Percentiles rank a stretch among this genome's conserved stretches.
These are phyloP conservation scores for Amaranthus tricolor DNA, from an alignment of 179 eudicot species.

Conservation along the genomic window DNA sequence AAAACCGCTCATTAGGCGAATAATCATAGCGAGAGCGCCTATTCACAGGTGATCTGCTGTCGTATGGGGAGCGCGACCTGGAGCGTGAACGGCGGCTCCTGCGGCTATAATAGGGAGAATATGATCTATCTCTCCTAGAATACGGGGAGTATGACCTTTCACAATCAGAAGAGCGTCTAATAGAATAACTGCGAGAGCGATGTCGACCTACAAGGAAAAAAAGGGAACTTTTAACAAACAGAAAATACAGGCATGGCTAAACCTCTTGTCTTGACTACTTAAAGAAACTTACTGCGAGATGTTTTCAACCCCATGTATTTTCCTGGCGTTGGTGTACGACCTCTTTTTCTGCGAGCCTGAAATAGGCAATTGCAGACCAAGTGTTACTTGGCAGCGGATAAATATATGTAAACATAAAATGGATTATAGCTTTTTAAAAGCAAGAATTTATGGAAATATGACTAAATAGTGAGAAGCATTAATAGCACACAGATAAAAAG, in stretches of 20 bases:
- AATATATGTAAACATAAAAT: background rate
- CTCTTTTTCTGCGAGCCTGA: constrained; percentile 86
- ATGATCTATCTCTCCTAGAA: constrained; percentile 31
- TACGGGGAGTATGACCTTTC: constrained; percentile 52
- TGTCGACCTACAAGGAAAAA: constrained; percentile 39
- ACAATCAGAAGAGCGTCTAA: constrained; percentile 59
- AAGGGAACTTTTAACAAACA: background rate
- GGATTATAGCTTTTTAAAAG: background rate
- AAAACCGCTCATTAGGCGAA: constrained; percentile 43
- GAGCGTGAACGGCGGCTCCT: constrained; percentile 25
- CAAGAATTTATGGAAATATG: background rate
- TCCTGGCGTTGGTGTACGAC: constrained; percentile 97
- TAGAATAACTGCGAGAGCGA: constrained; percentile 59
- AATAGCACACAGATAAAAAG: constrained; percentile 23
- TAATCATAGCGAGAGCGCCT: constrained; percentile 38
- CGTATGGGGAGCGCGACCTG: constrained; percentile 34
- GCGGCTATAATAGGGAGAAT: constrained; percentile 31
- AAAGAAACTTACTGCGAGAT: constrained; percentile 45
- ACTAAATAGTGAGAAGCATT: background rate
- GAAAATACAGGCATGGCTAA: background rate
- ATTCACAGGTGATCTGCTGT: constrained; percentile 33
- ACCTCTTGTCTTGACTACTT: background rate
- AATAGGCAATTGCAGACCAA: background rate
- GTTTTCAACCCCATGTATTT: constrained; percentile 75
- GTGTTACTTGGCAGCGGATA: background rate